Conservation (phyloP, 306 rosid genomes). For the Vicia sativa region DNA sequence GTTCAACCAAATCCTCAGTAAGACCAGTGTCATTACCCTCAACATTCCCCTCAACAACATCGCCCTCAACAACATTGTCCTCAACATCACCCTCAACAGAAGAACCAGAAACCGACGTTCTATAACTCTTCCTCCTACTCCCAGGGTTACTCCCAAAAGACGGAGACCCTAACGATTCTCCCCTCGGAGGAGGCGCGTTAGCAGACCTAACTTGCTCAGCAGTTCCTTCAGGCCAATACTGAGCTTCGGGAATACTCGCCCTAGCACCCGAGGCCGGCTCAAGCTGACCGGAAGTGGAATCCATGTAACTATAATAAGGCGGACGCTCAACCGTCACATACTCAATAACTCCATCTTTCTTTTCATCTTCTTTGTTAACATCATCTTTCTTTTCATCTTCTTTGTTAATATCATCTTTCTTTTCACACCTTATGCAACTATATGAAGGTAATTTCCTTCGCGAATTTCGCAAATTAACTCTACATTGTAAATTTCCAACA, state of each 20-base stretch:
- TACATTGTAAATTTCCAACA: conserved; percentile 55
- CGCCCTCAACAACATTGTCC: conserved; percentile 36
- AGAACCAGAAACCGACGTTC: conserved; percentile 46
- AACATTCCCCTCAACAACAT: conserved; percentile 37
- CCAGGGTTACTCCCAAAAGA: conserved; percentile 90
- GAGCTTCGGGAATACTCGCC: conserved; percentile 85
- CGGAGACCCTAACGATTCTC: conserved; percentile 72
- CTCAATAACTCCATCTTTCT: conserved; percentile 49
- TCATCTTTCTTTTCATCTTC: conserved; percentile 39
- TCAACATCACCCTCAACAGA: conserved; percentile 40
- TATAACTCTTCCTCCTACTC: conserved; percentile 87
- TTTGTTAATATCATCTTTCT: conserved; percentile 48
- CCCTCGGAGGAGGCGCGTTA: conserved; percentile 78
- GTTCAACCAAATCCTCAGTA: conserved; percentile 55
- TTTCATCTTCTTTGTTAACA: conserved; percentile 56
- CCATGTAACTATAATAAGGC: conserved; percentile 80
- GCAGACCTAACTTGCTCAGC: conserved; percentile 83
- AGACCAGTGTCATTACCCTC: conserved; percentile 44
- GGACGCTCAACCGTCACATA: conserved; percentile 74
- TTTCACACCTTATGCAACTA: conserved; percentile 71
- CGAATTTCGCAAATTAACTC: conserved; percentile 51
- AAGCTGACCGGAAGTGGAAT: conserved; percentile 90
- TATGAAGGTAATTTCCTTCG: conserved; percentile 45
- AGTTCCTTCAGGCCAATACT: conserved; percentile 98
- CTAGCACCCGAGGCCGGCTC: conserved; percentile 99